Percentiles rank a stretch among this genome's conserved stretches.
Evolutionary conservation across 2,329 filamentous ascomycete species (phyloP).

Genomic region (Fusarium tuaranense): DNA sequence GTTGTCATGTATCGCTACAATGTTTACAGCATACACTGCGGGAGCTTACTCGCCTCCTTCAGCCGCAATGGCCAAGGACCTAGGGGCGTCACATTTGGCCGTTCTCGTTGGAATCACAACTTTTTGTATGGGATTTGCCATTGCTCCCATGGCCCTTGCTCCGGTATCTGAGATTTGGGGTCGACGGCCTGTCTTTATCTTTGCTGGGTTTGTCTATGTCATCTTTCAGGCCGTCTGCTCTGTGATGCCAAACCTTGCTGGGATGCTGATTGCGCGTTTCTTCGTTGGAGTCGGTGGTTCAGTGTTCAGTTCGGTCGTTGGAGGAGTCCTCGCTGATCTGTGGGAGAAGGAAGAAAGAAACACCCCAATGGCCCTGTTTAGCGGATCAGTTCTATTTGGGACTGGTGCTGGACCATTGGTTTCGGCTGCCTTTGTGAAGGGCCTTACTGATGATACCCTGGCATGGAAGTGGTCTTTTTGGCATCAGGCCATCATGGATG

Average conservation of each 20-base stretch:
- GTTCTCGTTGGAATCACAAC: constrained; percentile 82
- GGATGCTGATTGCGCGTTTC: constrained; percentile 82
- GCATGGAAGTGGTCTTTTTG: constrained; percentile 91
- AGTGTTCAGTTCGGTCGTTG: constrained; percentile 88
- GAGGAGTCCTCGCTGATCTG: constrained; percentile 90
- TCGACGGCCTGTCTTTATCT: constrained; percentile 83
- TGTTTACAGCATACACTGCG: constrained; percentile 82
- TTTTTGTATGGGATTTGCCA: constrained; percentile 83
- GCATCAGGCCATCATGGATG: constrained; percentile 80
- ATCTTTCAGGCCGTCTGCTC: constrained; percentile 79
- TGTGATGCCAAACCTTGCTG: constrained; percentile 74
- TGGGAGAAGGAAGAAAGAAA: constrained; percentile 85
- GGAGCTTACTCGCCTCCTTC: constrained; percentile 82
- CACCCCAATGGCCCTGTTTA: constrained; percentile 90
- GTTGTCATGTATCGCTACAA: constrained; percentile 81
- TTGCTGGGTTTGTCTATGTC: constrained; percentile 78
- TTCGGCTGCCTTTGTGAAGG: constrained; percentile 75
- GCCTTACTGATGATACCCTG: constrained; percentile 57
- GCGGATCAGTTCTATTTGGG: constrained; percentile 80
- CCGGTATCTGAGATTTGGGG: constrained; percentile 92
- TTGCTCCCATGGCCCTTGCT: constrained; percentile 89
- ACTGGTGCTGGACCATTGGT: constrained; percentile 84
- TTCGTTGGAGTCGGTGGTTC: constrained; percentile 82
- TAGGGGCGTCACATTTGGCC: constrained; percentile 73
- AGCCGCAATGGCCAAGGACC: constrained; percentile 72